These are phyloP conservation scores for Starmera caribaea DNA, from an alignment of 805 yeast species.

Conservation along the genomic window DNA sequence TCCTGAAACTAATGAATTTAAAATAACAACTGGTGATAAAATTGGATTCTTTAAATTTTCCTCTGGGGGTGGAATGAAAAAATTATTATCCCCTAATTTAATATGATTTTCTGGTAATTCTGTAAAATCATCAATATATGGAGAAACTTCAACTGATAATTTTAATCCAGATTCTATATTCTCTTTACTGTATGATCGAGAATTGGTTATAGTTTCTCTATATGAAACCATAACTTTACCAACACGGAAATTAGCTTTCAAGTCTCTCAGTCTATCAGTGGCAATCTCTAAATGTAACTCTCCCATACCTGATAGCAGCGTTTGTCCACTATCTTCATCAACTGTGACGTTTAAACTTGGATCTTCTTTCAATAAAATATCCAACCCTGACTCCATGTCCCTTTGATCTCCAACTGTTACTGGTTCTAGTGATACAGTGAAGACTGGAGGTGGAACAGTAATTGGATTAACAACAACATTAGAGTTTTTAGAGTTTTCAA, in stretches of 20 bases:
- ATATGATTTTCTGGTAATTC: slow-evolving; percentile 17
- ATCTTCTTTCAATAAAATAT: slow-evolving; percentile 69
- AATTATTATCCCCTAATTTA: slow-evolving; percentile 26
- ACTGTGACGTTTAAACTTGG: slow-evolving; percentile 68
- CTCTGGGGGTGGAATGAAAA: slow-evolving; percentile 10
- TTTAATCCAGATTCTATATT: slow-evolving; percentile 8
- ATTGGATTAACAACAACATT: slow-evolving; percentile 61
- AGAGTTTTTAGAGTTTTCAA: slow-evolving; percentile 34
- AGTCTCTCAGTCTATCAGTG: slow-evolving; percentile 65
- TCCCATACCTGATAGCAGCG: slow-evolving; percentile 92
- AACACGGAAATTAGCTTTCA: slow-evolving; percentile 72
- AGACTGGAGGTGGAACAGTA: slow-evolving; percentile 84
- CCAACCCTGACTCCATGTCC: slow-evolving; percentile 61
- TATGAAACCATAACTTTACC: slow-evolving; percentile 86
- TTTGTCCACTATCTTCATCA: slow-evolving; percentile 85
- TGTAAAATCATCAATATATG: slow-evolving; percentile 18
- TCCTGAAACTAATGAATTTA: slow-evolving; percentile 49
- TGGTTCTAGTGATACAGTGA: slow-evolving; percentile 80
- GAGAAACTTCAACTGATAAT: slow-evolving; percentile 22
- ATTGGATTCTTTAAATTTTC: background rate
- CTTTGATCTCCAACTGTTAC: slow-evolving; percentile 71
- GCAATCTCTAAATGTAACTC: slow-evolving; percentile 91
- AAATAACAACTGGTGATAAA: slow-evolving; percentile 35
- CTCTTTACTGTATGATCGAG: background rate
- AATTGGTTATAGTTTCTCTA: slow-evolving; percentile 50